These are phyloP conservation scores for Backusella circina DNA, from an alignment of 192 early-diverging fungal species.

Conservation along the genomic window DNA sequence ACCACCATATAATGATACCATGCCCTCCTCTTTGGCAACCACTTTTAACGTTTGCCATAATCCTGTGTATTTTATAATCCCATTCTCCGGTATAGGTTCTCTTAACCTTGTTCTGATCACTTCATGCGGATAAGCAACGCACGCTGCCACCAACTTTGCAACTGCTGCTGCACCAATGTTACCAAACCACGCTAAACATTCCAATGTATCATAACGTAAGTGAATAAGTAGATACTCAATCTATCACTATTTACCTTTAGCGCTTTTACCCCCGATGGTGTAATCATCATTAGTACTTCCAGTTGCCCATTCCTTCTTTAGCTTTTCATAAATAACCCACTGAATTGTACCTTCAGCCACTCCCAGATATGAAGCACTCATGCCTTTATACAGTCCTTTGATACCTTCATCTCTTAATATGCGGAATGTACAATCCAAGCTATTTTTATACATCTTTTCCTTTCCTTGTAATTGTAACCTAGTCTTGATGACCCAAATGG, in stretches of 20 bases:
- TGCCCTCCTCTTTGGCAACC: conserved; percentile 77
- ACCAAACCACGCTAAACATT: conserved; percentile 66
- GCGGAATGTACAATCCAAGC: conserved; percentile 65
- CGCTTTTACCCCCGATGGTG: conserved; percentile 16
- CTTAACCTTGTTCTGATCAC: conserved; percentile 88
- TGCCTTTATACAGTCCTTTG: conserved; percentile 81
- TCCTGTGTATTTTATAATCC: conserved; percentile 73
- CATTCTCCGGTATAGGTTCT: conserved; percentile 66
- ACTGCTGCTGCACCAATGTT: conserved; percentile 78
- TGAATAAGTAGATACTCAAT: not conserved
- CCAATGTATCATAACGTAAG: not conserved
- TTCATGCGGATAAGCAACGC: conserved; percentile 94
- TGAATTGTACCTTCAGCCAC: conserved; percentile 89
- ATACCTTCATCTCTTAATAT: conserved; percentile 82
- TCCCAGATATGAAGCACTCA: conserved; percentile 87
- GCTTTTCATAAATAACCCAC: conserved; percentile 93
- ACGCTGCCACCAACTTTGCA: conserved; percentile 86
- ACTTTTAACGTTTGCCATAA: conserved; percentile 51
- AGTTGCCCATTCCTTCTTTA: conserved; percentile 57
- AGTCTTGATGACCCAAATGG: conserved; percentile 98
- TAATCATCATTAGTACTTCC: not conserved
- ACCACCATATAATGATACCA: conserved; percentile 89
- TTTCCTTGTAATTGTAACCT: conserved; percentile 83
- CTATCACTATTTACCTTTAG: conserved; percentile 13
- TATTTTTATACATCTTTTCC: conserved; percentile 63